Base-by-base conservation (phyloP, 257 asterid genomes). In the Jacaranda copaia region DNA sequence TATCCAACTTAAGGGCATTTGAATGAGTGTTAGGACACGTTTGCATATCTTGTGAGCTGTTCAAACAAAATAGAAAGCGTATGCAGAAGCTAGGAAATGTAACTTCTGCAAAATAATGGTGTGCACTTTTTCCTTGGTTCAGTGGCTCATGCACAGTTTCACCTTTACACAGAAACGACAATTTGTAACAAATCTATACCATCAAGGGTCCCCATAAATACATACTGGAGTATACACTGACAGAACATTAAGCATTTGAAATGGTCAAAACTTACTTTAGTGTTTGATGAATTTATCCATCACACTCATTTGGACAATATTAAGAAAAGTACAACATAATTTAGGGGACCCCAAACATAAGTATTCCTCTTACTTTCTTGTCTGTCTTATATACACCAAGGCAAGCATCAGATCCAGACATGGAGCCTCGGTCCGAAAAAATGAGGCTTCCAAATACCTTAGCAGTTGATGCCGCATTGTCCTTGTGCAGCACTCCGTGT, bases 381-480 rank as follows among this genome's bases (percentile, higher is more conserved):
- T 25, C 14, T 59, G 70, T 66, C 75, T 58, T 53, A 74, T 80
- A 61, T 65, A 74, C 76, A 79, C 57, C 32, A 75, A 63, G 52
- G 16, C 73, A 15, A 65, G 20, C 52, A 45, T 58, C 39, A 48
- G 62, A 16, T 32, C 8, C 18, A 11, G 39, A 62, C 12, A 1
- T 18, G 35, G 45, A 25, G 25, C 40, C 51, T 58, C 8, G 16
- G 5, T 66, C 57, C 8, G 1, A 19, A 32, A 19, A 18, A 45
- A 51, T 39, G 58, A 40, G 6, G 7, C 25, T 52, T 25, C 42
- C 19, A 58, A 40, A 5, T 25, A 25, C 10, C 32, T 63, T 61
- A 82, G 66, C 88, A 85, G 68, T 79, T 75, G 82, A 84, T 67
- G 5, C 88, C 88, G 51, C 88, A 85, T 46, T 85, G 88, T 3